Evolutionary conservation across 2,329 filamentous ascomycete genomes (phyloP), one percentile per base, ranked within the genome.

Genomic region (Ascochyta clinopodiicola): DNA sequence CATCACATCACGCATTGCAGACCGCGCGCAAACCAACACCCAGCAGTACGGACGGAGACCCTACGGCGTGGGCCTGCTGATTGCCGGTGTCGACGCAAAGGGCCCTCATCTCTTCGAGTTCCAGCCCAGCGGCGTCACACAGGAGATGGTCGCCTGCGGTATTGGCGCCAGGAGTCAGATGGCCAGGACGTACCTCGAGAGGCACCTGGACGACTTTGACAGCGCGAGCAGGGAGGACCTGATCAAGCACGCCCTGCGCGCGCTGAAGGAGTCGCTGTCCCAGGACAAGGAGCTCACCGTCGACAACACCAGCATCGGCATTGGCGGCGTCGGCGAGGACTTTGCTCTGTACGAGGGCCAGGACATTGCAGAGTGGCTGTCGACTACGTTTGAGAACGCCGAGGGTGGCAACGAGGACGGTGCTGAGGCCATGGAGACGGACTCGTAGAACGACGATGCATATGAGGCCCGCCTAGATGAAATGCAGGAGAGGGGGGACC

Each of bases 101-200:
- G 95, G 95, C 25, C 92, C 95, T 35, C 95, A 99, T 80, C 86
- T 99, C 61, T 99, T 96, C 80, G 95, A 99, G 80, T 99, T 99
- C 84, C 94, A 97, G 80, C 95, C 95, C 10, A 91, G 87, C 50
- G 95, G 95, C 43, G 89, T 98, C 84, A 97, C 92, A 69, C 91
- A 97, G 75, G 95, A 99, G 84, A 98, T 98, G 92, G 77, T 90
- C 44, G 95, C 95, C 22, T 97, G 94, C 74, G 94, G 93, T 56
- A 99, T 99, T 75, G 95, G 95, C 48, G 95, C 95, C 43, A 85
- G 95, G 68, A 95, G 90, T 77, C 95, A 99, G 82, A 98, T 98
- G 92, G 95, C 95, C 22, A 84, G 95, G 72, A 99, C 95, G 61
- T 99, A 99, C 78, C 82, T 99, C 51, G 95, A 99, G 84, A 86